These are phyloP conservation scores for Fusarium pilosicola DNA, from an alignment of 2,329 filamentous ascomycete species.

Conservation along the genomic window DNA sequence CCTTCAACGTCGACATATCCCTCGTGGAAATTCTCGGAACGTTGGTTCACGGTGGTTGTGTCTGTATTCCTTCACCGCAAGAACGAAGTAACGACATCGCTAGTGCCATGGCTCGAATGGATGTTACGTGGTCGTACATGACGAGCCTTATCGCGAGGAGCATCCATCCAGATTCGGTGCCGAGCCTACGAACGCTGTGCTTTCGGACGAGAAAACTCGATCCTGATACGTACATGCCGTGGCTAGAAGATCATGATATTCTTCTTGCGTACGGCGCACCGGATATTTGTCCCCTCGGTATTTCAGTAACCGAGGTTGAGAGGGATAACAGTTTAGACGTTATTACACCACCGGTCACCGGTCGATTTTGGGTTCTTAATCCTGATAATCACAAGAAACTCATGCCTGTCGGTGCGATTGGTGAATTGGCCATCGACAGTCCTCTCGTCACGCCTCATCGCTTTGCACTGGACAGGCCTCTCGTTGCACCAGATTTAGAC, in stretches of 20 bases:
- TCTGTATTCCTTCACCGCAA: conserved; percentile 65
- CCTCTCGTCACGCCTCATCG: conserved; percentile 50
- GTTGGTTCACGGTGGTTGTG: conserved; percentile 65
- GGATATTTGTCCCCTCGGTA: conserved; percentile 62
- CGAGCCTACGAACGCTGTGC: conserved; percentile 54
- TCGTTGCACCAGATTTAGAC: conserved; percentile 37
- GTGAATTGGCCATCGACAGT: conserved; percentile 70
- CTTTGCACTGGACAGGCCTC: conserved; percentile 45
- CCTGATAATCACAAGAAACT: conserved; percentile 60
- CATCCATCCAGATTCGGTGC: conserved; percentile 51
- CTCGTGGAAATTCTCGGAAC: conserved; percentile 63
- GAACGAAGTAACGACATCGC: conserved; percentile 62
- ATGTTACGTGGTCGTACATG: conserved; percentile 63
- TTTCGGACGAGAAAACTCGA: conserved; percentile 63
- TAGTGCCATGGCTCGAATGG: conserved; percentile 60
- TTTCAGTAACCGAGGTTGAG: conserved; percentile 58
- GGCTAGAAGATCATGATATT: conserved; percentile 57
- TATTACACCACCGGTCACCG: conserved; percentile 59
- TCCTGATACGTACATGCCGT: conserved; percentile 58
- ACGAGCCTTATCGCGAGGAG: conserved; percentile 67
- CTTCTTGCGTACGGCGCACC: conserved; percentile 63
- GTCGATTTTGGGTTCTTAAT: conserved; percentile 64
- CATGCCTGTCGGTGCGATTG: conserved; percentile 64
- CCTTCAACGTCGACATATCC: conserved; percentile 64
- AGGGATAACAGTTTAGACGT: conserved; percentile 51